Percentiles rank a stretch among this genome's conserved stretches.
phyloP scores from a whole-genome alignment of 2,329 filamentous ascomycete species.

The Diaporthe velutina region DNA sequence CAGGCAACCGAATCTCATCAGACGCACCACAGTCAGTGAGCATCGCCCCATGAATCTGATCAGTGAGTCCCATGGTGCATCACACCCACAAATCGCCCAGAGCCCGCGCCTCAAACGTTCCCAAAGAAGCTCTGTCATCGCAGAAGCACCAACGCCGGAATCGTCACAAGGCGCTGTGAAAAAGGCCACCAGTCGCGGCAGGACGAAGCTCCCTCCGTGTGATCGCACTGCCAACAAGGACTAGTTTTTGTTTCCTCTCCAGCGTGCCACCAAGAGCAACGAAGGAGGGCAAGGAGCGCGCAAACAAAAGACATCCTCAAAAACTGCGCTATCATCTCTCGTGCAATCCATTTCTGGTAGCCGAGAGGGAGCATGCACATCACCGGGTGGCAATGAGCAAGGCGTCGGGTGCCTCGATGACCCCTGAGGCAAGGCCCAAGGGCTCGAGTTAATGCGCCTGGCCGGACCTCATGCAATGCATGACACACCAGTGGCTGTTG shows the following conservation, averaged over 20 bases:
- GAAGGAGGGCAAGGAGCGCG: conserved; percentile 74
- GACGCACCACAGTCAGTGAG: conserved; percentile 11
- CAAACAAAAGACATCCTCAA: conserved; percentile 97
- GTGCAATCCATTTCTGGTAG: conserved; percentile 53
- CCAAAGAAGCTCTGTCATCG: conserved; percentile 43
- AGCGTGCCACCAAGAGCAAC: conserved; percentile 49
- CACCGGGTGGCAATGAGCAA: conserved; percentile 47
- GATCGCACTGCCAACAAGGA: conserved; percentile 88
- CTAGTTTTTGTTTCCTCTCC: conserved; percentile 95
- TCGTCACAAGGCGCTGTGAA: conserved; percentile 47
- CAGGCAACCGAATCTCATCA: conserved; percentile 32
- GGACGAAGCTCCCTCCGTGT: conserved; percentile 76
- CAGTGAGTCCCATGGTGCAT: conserved; percentile 16
- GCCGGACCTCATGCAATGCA: conserved; percentile 61
- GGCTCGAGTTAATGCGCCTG: conserved; percentile 69
- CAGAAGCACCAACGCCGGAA: conserved; percentile 44
- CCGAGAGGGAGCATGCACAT: conserved; percentile 57
- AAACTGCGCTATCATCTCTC: conserved; percentile 81
- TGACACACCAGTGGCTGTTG: conserved; percentile 59
- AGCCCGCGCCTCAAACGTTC: conserved; percentile 23
- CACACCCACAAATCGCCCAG: conserved; percentile 31
- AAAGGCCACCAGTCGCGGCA: conserved; percentile 42
- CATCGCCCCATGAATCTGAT: conserved; percentile 2
- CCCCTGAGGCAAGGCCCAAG: conserved; percentile 58
- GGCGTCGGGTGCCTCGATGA: conserved; percentile 63